phyloP scores from a whole-genome alignment of 2,329 filamentous ascomycete species.

The Apiospora sp. region DNA sequence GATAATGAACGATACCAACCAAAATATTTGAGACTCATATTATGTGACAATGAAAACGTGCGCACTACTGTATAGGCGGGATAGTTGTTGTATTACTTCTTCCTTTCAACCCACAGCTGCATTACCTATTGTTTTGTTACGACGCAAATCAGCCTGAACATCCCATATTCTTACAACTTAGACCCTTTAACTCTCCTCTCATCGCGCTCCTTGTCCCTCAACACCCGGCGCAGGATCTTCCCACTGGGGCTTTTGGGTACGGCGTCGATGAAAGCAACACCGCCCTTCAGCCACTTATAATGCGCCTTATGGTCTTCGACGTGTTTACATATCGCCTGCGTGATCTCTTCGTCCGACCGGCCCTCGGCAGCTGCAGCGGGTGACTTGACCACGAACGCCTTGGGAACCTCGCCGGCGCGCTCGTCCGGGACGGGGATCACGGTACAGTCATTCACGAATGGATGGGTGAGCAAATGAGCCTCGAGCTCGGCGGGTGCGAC shows the following conservation, averaged over 20 bases:
- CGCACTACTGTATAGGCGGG: too few relatives aligned
- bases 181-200: slow-evolving; percentile 64
- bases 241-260: slow-evolving; percentile 72
- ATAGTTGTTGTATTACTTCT: too few relatives aligned
- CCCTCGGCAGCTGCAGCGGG: slow-evolving; percentile 40
- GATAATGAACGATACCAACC: slow-evolving; percentile 14
- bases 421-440: slow-evolving; percentile 77
- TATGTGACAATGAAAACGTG: too few relatives aligned
- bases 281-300: slow-evolving; percentile 65
- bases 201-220: slow-evolving; percentile 74
- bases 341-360: slow-evolving; percentile 47
- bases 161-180: slow-evolving; percentile 59
- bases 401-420: slow-evolving; percentile 69
- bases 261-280: slow-evolving; percentile 61
- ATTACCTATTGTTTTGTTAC: neutral
- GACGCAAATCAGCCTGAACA: neutral
- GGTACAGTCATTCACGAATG: slow-evolving; percentile 77
- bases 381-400: slow-evolving; percentile 71
- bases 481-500: slow-evolving; percentile 86
- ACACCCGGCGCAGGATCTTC: slow-evolving; percentile 67
- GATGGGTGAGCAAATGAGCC: slow-evolving; percentile 78
- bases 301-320: slow-evolving; percentile 65
- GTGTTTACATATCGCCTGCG: slow-evolving; percentile 56
- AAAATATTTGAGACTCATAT: neutral
- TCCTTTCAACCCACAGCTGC: too few relatives aligned